Conservation (phyloP, 2,329 filamentous ascomycete genomes). For the Aspergillus ochraceoroseus region DNA sequence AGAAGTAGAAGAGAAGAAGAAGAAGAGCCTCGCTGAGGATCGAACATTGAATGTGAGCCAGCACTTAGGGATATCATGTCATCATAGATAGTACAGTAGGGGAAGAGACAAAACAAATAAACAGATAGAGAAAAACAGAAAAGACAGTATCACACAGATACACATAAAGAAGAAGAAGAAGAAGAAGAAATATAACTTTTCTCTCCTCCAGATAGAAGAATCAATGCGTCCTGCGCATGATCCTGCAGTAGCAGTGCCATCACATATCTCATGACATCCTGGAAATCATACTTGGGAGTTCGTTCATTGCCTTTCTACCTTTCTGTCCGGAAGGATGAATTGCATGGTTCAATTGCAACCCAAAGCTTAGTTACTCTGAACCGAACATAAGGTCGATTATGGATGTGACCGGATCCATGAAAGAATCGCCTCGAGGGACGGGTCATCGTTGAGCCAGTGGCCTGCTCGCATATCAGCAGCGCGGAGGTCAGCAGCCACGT, state of each 20-base stretch:
- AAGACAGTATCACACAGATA: no score
- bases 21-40: constrained; percentile 2
- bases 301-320: not conserved
- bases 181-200: not conserved
- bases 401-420: constrained; percentile 42
- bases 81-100: constrained; percentile 10
- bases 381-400: constrained; percentile 13
- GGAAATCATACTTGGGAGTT: constrained; percentile 8
- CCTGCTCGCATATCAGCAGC: constrained; percentile 52
- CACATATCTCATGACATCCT: constrained; percentile 13
- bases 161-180: constrained; percentile 7
- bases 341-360: not conserved
- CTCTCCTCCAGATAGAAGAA: constrained; percentile 3
- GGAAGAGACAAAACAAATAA: not conserved
- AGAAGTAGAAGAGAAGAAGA: constrained; percentile 1
- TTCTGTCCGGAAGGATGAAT: not conserved
- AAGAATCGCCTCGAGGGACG: constrained; percentile 50
- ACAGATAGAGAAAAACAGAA: constrained; percentile 2
- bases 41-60: constrained; percentile 14
- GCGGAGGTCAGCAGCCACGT: constrained; percentile 53
- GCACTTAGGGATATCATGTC: constrained; percentile 22
- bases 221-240: constrained; percentile 19
- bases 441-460: constrained; percentile 60
- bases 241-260: not conserved
- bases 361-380: no score